Percentiles rank a stretch among this genome's conserved stretches.
Conservation (phyloP, 2,329 filamentous ascomycete genomes). For the Gliomastix tumulicola region DNA sequence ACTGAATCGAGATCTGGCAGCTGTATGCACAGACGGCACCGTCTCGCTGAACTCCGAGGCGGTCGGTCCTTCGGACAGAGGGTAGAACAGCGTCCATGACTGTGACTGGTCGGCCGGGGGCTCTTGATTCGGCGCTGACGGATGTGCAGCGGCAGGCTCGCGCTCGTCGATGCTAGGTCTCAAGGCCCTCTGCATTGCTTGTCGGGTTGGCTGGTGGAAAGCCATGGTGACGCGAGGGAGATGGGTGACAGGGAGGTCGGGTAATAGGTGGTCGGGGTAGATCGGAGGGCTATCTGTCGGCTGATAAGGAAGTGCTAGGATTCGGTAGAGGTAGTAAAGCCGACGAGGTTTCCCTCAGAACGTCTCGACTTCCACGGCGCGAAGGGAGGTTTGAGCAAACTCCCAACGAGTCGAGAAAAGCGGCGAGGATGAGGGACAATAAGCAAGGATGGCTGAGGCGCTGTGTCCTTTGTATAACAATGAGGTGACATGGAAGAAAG, state of each 20-base stretch:
- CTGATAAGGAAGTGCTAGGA: too few species aligned
- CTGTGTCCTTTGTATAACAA: too few species aligned
- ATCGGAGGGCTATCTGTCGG: too few species aligned
- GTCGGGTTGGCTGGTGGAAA: constrained; percentile 53
- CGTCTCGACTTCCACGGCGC: too few species aligned
- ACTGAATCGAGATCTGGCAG: constrained; percentile 67
- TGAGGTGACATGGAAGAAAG: too few species aligned
- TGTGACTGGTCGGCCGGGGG: constrained; percentile 63
- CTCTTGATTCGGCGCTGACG: constrained; percentile 19
- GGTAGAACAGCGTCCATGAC: constrained; percentile 96
- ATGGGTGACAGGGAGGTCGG: neutral
- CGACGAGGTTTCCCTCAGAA: too few species aligned
- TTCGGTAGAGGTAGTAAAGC: too few species aligned
- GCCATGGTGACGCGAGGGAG: constrained; percentile 34
- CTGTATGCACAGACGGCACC: constrained; percentile 54
- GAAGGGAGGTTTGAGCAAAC: too few species aligned
- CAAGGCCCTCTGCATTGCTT: constrained; percentile 40
- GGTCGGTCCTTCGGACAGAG: constrained; percentile 56
- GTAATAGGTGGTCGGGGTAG: too few species aligned
- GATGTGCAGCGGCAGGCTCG: constrained; percentile 17
- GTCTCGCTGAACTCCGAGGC: constrained; percentile 63
- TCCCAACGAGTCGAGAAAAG: too few species aligned
- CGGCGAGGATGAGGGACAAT: too few species aligned
- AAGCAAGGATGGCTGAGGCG: too few species aligned
- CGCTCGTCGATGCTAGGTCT: constrained; percentile 32